Conservation (phyloP, 805 yeast species). For the Naumovozyma castellii region DNA sequence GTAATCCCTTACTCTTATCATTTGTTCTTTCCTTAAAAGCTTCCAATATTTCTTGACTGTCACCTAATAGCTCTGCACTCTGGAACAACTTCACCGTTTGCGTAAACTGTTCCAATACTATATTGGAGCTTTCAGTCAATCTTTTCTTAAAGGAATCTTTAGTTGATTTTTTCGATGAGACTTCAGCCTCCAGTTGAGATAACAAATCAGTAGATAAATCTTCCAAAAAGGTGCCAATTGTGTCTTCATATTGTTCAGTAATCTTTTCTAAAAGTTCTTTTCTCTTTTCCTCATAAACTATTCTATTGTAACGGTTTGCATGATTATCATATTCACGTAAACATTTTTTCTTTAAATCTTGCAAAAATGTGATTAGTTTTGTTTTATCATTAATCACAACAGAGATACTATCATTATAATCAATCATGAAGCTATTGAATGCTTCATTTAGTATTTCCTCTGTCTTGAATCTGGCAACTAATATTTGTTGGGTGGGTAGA, state of each 20-base stretch:
- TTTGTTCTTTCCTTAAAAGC: constrained; percentile 19
- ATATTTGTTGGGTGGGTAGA: constrained; percentile 89
- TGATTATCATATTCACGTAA: constrained; percentile 50
- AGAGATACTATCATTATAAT: constrained; percentile 27
- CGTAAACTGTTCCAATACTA: not conserved
- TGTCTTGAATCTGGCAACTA: constrained; percentile 90
- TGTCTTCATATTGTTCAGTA: constrained; percentile 35
- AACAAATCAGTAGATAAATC: constrained; percentile 31
- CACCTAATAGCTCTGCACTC: not conserved
- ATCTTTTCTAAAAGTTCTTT: constrained; percentile 39
- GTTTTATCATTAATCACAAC: constrained; percentile 22
- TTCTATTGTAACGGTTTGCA: constrained; percentile 65
- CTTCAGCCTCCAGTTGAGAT: constrained; percentile 19
- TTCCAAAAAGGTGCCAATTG: constrained; percentile 36
- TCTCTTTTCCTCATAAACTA: constrained; percentile 61
- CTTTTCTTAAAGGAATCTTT: constrained; percentile 15
- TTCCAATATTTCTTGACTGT: not conserved
- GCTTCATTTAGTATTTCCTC: constrained; percentile 68
- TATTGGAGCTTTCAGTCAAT: not conserved
- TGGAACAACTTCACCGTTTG: not conserved
- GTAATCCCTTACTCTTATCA: constrained; percentile 27
- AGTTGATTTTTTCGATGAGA: constrained; percentile 17
- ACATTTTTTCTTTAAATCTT: constrained; percentile 36
- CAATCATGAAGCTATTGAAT: constrained; percentile 35
- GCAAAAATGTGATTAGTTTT: constrained; percentile 36